A percentile compares a stretch with the other conserved stretches of the same genome.
Evolutionary conservation across 768 basidiomycete genomes (phyloP).

Genomic region (Pleurotus ostreatus): DNA sequence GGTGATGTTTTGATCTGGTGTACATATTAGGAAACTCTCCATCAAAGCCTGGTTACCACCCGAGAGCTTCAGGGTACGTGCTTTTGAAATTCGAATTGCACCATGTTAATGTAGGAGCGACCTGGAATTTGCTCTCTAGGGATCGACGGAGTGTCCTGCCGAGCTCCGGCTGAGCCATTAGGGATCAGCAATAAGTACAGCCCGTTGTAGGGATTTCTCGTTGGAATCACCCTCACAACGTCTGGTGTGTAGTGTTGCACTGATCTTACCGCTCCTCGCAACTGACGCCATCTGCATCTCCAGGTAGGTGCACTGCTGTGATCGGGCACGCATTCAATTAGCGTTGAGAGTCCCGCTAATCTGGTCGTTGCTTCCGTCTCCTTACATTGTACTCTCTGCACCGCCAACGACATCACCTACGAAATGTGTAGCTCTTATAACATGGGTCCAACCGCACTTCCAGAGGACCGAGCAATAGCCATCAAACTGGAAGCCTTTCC

Average conservation of each 20-base stretch:
- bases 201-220: constrained; percentile 7
- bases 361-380: constrained; percentile 17
- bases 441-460: constrained; percentile 12
- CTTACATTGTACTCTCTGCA: constrained; percentile 26
- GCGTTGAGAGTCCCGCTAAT: constrained; percentile 7
- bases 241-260: background rate
- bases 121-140: constrained; percentile 5
- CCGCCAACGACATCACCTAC: constrained; percentile 28
- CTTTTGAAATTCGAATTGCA: background rate
- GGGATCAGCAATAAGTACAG: constrained; percentile 8
- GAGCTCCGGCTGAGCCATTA: background rate
- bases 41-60: constrained; percentile 7
- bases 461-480: constrained; percentile 29
- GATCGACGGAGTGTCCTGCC: constrained; percentile 1
- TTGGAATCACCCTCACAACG: constrained; percentile 1
- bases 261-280: constrained; percentile 8
- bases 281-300: constrained; percentile 14
- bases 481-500: constrained; percentile 43
- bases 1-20: constrained; percentile 7
- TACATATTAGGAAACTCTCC: constrained; percentile 1
- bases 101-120: background rate
- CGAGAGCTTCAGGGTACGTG: constrained; percentile 2
- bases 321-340: background rate
- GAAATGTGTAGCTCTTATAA: constrained; percentile 7
- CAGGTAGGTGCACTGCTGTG: constrained; percentile 15